Percentiles rank a stretch among this genome's conserved stretches.
Evolutionary conservation across 176 grass and related monocot genomes (phyloP).

Genomic region (Microstegium vimineum): DNA sequence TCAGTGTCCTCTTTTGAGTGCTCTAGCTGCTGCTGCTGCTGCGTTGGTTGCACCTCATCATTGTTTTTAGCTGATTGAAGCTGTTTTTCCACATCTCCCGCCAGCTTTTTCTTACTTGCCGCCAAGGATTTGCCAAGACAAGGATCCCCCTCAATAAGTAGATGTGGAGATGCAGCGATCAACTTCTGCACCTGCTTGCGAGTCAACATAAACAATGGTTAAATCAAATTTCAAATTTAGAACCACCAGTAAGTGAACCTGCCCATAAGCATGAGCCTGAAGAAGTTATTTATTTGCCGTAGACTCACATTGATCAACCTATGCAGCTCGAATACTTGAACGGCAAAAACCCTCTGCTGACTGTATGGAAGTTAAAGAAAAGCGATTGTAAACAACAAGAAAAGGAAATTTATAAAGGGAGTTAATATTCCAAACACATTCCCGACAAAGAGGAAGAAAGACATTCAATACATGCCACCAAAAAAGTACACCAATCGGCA

Average conservation of each 20-base stretch:
- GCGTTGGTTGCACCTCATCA: slow-evolving; percentile 24
- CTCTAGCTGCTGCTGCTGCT: slow-evolving; percentile 39
- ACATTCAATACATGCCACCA: background rate
- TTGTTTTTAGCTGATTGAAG: slow-evolving; percentile 31
- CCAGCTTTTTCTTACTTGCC: slow-evolving; percentile 40
- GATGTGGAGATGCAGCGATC: slow-evolving; percentile 71
- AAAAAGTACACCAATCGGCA: background rate
- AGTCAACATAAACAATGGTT: slow-evolving; percentile 10
- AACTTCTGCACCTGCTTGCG: slow-evolving; percentile 81
- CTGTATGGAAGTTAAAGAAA: slow-evolving; percentile 53
- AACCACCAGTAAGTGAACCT: slow-evolving; percentile 3
- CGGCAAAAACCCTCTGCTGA: slow-evolving; percentile 91
- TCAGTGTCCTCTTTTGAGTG: slow-evolving; percentile 36
- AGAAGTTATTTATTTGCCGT: background rate
- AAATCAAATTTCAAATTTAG: background rate
- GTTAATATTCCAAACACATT: background rate
- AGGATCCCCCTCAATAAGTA: slow-evolving; percentile 73
- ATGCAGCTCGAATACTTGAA: slow-evolving; percentile 97
- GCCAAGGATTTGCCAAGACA: slow-evolving; percentile 45
- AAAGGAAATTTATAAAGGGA: background rate
- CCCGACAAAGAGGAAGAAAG: background rate
- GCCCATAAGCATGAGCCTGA: background rate
- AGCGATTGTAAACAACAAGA: background rate
- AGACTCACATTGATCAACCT: slow-evolving; percentile 89
- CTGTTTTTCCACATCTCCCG: slow-evolving; percentile 38